Base-by-base conservation (phyloP, 202 grass and related monocot genomes). In the Panicum virgatum region DNA sequence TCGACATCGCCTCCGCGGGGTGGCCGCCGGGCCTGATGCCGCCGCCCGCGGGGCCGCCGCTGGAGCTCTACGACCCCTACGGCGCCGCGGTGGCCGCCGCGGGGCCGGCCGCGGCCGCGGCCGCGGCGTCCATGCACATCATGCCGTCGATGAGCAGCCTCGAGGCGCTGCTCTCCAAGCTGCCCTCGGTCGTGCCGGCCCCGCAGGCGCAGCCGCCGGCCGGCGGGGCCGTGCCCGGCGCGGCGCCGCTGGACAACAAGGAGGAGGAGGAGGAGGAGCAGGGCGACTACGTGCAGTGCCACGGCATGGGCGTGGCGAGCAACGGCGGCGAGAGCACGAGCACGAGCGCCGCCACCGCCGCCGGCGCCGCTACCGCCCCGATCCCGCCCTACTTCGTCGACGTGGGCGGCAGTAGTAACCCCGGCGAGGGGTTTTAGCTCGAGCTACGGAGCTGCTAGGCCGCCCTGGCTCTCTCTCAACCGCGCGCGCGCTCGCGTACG, bases 111-210 rank as follows among this genome's bases (percentile, higher is more conserved):
- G 70, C 11, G n/a, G n/a, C n/a, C n/a, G n/a, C n/a, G n/a, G n/a
- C 70, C 0, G n/a, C n/a, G n/a, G n/a, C 78, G 57, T 40, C 88
- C 52, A 90, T 90, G 59, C 86, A 90, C 72, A 86, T 95, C 65
- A 83, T 88, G 82, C 96, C 96, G 70, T 96, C 92, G 15, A 95
- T 98, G 90, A 95, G 85, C 81, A 96, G 96, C 83, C 91, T 96
- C 43, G 96, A 98, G 73, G 88, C 90, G 13, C 87, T 98, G 78
- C 92, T 98, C 51, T 93, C 96, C 58, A 98, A 96, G 88, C 90
- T 98, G 14, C 92, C 96, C 32, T 90, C 96, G 5, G 92, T 98
- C n/a, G 86, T 88, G 54, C 77, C 88, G 36, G 46, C 81, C 0
- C 36, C 67, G 1, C 51, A 61, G 5, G 26, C 52, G 2, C 25